phyloP scores from a whole-genome alignment of 2,329 filamentous ascomycete species.

The Hawksworthiomyces lignivorus region DNA sequence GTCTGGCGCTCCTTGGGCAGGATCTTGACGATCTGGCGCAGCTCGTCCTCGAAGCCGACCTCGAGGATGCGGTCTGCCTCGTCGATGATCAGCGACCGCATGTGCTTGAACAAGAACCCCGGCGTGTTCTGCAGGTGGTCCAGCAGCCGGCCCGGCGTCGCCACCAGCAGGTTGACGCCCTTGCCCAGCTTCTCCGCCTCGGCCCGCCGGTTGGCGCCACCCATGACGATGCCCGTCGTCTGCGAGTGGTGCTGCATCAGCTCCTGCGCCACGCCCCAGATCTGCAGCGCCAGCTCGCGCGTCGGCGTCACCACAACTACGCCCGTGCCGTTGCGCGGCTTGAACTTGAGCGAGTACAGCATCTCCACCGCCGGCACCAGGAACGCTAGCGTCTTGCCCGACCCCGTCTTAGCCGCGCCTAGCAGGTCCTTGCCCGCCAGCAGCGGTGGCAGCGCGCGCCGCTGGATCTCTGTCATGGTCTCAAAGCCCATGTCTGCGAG shows the following conservation, averaged over 20 bases:
- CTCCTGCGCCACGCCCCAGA: slow-evolving; percentile 90
- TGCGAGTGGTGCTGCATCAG: slow-evolving; percentile 90
- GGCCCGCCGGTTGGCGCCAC: slow-evolving; percentile 81
- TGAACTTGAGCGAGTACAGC: slow-evolving; percentile 82
- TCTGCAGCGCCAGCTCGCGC: slow-evolving; percentile 87
- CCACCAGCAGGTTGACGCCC: slow-evolving; percentile 90
- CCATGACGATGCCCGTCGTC: slow-evolving; percentile 69
- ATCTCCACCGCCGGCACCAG: slow-evolving; percentile 92
- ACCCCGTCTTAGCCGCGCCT: slow-evolving; percentile 84
- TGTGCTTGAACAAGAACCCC: slow-evolving; percentile 83
- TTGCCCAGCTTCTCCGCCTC: slow-evolving; percentile 92
- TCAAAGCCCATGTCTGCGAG: slow-evolving; percentile 88
- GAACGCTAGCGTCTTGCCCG: slow-evolving; percentile 92
- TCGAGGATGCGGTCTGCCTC: slow-evolving; percentile 96
- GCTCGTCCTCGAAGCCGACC: slow-evolving; percentile 97
- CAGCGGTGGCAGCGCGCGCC: slow-evolving; percentile 76
- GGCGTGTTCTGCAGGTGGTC: slow-evolving; percentile 93
- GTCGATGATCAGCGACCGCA: slow-evolving; percentile 88
- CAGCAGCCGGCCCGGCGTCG: slow-evolving; percentile 83
- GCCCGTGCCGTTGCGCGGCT: slow-evolving; percentile 87
- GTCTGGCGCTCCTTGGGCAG: slow-evolving; percentile 83
- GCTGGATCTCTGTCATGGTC: slow-evolving; percentile 93
- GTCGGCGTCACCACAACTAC: slow-evolving; percentile 91
- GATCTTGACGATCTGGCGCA: slow-evolving; percentile 93
- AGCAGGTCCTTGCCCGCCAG: slow-evolving; percentile 84